These are phyloP conservation scores for Suhomyces sp. DNA, from an alignment of 805 yeast species.

Conservation along the genomic window DNA sequence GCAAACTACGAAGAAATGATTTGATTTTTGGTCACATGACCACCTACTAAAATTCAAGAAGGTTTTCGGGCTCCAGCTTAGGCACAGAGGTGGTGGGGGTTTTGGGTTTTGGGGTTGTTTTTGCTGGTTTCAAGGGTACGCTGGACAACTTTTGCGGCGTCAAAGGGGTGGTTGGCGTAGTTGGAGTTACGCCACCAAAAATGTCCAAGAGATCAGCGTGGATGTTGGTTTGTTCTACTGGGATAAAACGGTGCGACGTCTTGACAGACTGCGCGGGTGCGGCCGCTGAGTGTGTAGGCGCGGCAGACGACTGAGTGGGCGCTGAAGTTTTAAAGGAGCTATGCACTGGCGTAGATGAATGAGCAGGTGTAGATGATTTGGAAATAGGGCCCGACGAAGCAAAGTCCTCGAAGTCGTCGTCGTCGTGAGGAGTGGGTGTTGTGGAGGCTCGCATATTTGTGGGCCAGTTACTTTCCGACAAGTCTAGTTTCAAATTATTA, in stretches of 20 bases:
- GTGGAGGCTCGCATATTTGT: neutral
- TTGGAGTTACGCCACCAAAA: conserved; percentile 3
- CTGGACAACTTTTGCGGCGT: neutral
- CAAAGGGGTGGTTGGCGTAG: neutral
- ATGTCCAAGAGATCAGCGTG: conserved; percentile 10
- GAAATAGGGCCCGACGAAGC: conserved; percentile 10
- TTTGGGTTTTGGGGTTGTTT: neutral
- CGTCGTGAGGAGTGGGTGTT: neutral
- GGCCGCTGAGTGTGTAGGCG: neutral
- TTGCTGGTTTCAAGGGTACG: neutral
- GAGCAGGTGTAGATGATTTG: neutral
- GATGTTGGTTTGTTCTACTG: neutral
- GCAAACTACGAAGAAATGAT: neutral
- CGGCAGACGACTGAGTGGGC: neutral
- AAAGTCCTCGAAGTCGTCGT: conserved; percentile 22
- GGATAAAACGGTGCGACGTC: conserved; percentile 5
- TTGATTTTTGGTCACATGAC: neutral
- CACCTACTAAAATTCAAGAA: neutral
- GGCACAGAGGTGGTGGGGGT: neutral
- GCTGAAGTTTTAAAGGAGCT: too few relatives aligned
- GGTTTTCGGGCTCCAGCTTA: neutral
- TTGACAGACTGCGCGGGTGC: neutral
- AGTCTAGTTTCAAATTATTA: neutral
- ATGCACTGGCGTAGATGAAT: neutral
- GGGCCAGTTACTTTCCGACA: neutral